These are phyloP conservation scores for Cyberlindnera maritima DNA, from an alignment of 805 yeast genomes.

Conservation along the genomic window DNA sequence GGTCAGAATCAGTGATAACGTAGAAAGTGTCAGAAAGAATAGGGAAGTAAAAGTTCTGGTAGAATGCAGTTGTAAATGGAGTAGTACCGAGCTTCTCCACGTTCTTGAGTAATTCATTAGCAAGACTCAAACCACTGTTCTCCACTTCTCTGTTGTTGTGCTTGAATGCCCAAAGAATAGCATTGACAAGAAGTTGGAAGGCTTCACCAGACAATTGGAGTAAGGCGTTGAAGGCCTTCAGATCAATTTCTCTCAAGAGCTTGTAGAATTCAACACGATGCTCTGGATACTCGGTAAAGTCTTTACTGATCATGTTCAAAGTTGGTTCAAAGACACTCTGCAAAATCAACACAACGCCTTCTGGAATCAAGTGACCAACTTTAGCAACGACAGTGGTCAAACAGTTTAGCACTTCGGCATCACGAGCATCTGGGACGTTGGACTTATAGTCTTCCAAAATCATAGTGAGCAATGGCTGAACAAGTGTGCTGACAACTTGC, in stretches of 20 bases:
- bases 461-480: constrained; percentile 79
- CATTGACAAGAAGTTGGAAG: constrained; percentile 86
- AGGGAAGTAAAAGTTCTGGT: constrained; percentile 82
- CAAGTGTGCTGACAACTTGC: constrained; percentile 77
- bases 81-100: constrained; percentile 71
- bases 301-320: constrained; percentile 90
- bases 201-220: constrained; percentile 88
- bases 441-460: constrained; percentile 85
- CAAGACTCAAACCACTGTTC: constrained; percentile 81
- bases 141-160: constrained; percentile 98
- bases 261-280: constrained; percentile 96
- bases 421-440: constrained; percentile 94
- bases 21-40: constrained; percentile 89
- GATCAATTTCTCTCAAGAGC: constrained; percentile 80
- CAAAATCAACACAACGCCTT: constrained; percentile 80
- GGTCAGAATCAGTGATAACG: constrained; percentile 95
- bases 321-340: constrained; percentile 94
- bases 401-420: constrained; percentile 95
- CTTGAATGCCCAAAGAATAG: constrained; percentile 97
- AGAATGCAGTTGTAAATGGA: constrained; percentile 80
- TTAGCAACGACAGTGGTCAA: constrained; percentile 85
- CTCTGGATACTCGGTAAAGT: constrained; percentile 95
- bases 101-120: constrained; percentile 79
- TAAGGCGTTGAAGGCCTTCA: constrained; percentile 81
- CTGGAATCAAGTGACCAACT: constrained; percentile 85